Evolutionary conservation across 1,284 basidiomycete genomes (phyloP), one percentile per base, ranked within the genome.

Genomic region (Pseudozyma hubeiensis): DNA sequence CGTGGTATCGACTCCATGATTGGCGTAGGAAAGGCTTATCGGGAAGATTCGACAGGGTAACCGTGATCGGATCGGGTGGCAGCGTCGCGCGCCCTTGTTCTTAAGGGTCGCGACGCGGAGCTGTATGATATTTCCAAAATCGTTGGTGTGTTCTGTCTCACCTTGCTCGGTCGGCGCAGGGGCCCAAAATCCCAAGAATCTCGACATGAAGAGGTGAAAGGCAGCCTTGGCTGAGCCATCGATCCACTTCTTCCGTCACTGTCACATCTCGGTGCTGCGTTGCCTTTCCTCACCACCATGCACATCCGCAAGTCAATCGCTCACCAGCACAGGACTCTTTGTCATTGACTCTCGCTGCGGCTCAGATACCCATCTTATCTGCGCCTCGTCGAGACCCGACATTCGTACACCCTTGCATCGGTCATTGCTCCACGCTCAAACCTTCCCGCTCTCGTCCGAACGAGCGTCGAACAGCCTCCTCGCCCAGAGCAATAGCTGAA

Each of bases 81-180:
- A 24, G 24, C 24, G 24, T 24, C 24, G 24, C 24, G 24, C 24
- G 24, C 24, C 24, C 24, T 24, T 24, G 24, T 24, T 24, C 29
- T 40, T 29, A 16, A 46, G 37, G 30, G 53, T 57, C 62, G 50
- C 62, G 62, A 57, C 54, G 61, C 56, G 61, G 19, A 52, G 53
- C 40, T 44, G 48, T 52, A 17, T 17, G n/a, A 31, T 9, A 31
- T 40, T 52, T 34, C 11, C 35, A 24, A 24, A 24, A 24, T 24
- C 14, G 10, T 37, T 14, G 1, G 35, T 14, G 35, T 37, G 10
- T 19, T 13, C 9, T n/a, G 13, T 30, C 11, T 40, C 17, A n/a
- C 40, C 43, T 29, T 31, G 24, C 24, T 33, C 24, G 35, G n/a
- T 47, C 33, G 19, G 54, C 51, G 58, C 58, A 60, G 58, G 50